These are phyloP conservation scores for Yamadazyma buinensis DNA, from an alignment of 1,139 yeast species.

Conservation along the genomic window DNA sequence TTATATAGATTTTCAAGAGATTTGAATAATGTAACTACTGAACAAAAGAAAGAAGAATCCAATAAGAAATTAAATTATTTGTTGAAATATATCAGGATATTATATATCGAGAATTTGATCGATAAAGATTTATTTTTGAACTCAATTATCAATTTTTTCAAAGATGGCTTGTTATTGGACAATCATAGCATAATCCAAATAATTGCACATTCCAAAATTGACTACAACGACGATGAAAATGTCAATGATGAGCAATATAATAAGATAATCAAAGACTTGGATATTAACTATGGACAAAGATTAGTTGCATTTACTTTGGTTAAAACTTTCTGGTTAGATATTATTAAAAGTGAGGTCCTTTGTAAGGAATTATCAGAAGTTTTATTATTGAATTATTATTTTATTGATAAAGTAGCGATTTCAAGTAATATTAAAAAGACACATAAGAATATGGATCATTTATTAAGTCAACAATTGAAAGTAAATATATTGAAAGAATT, in stretches of 20 bases:
- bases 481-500: conserved; percentile 23
- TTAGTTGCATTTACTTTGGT: conserved; percentile 51
- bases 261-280: conserved; percentile 16
- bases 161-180: conserved; percentile 48
- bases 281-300: conserved; percentile 35
- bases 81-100: conserved; percentile 53
- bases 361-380: conserved; percentile 60
- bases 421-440: conserved; percentile 6
- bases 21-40: conserved; percentile 21
- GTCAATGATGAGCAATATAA: conserved; percentile 8
- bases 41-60: conserved; percentile 43
- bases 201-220: conserved; percentile 11
- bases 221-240: conserved; percentile 6
- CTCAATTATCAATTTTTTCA: conserved; percentile 58
- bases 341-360: conserved; percentile 49
- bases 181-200: conserved; percentile 20
- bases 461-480: conserved; percentile 16
- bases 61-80: conserved; percentile 54
- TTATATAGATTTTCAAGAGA: conserved; percentile 50
- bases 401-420: conserved; percentile 23
- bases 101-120: conserved; percentile 65
- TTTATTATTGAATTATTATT: conserved; percentile 39
- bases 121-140: conserved; percentile 60
- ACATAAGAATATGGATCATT: conserved; percentile 4
- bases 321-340: conserved; percentile 69